Percentiles rank a stretch among this genome's conserved stretches.
Evolutionary conservation across 805 yeast species (phyloP).

Genomic region (Yamadazyma endophytica): DNA sequence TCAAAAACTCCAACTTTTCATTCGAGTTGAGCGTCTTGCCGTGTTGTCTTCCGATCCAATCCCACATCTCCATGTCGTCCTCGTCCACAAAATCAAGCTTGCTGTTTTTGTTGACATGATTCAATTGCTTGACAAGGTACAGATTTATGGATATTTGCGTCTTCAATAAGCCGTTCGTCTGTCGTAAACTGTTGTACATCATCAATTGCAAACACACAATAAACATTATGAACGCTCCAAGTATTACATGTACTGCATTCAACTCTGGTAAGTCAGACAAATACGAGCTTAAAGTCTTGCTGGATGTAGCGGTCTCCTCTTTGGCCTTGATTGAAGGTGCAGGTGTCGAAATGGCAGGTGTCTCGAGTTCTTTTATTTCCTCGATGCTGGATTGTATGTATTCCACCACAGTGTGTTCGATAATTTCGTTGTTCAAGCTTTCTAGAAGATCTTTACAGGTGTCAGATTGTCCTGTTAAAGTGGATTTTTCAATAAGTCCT

Average conservation of each 20-base stretch:
- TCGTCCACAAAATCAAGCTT: slow-evolving; percentile 2
- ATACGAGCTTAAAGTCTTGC: too few relatives aligned
- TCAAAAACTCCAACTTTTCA: slow-evolving; percentile 18
- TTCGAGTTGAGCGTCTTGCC: slow-evolving; percentile 13
- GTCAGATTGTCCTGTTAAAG: slow-evolving; percentile 71
- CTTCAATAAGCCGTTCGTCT: slow-evolving; percentile 19
- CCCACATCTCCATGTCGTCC: slow-evolving; percentile 17
- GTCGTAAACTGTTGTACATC: slow-evolving; percentile 13
- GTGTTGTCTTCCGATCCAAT: slow-evolving; percentile 14
- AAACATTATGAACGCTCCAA: slow-evolving; percentile 14
- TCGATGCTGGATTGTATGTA: slow-evolving; percentile 1
- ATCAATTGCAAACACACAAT: slow-evolving; percentile 18
- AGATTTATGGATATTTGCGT: slow-evolving; percentile 17
- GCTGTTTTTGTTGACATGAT: background rate
- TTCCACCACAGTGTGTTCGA: background rate
- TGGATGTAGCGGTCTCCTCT: too few relatives aligned
- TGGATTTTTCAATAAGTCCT: slow-evolving; percentile 80
- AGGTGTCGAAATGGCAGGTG: slow-evolving; percentile 1
- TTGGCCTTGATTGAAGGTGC: slow-evolving; percentile 1
- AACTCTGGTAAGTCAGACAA: too few relatives aligned
- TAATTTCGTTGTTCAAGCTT: slow-evolving; percentile 31
- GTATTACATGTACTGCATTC: too few relatives aligned
- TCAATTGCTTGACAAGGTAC: slow-evolving; percentile 9
- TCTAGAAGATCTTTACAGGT: slow-evolving; percentile 50
- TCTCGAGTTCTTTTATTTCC: slow-evolving; percentile 2